Evolutionary conservation across 2,329 filamentous ascomycete genomes (phyloP), one percentile per base, ranked within the genome.

Genomic region (Aspergillus costaricaensis): DNA sequence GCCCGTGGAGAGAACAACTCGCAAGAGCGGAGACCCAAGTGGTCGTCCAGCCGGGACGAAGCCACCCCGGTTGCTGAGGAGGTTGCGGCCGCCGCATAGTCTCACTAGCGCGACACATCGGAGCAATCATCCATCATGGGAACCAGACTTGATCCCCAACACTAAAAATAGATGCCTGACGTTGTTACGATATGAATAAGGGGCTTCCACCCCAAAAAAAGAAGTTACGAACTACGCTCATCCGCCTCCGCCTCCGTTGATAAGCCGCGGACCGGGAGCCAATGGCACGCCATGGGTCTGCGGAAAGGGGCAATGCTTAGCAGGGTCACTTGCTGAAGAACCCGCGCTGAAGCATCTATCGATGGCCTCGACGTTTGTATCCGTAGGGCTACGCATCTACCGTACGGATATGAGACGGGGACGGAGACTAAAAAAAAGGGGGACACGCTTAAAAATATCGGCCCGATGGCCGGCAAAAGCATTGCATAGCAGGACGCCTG

Each of bases 1-100:
- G 79, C 79, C 21, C 70, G 75, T 15, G 78, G 77, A 30, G 72
- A 76, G 61, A 72, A 71, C 55, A 74, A 70, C 64, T 65, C 70
- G 1, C 63, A 71, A 21, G 72, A 76, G 30, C 64, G 68, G 48
- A 62, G 60, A 53, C 65, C 60, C 56, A 66, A 65, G 53, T 71
- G 67, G 67, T 64, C 61, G 9, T 52, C 61, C 55, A 47, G 60
- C 25, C 59, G 61, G 32, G 52, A 59, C 49, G 58, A 60, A 21
- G 62, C 17, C 25, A 36, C 56, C 51, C 49, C 60, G 10, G 48
- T 32, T 17, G 21, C 55, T 10, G 48, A 17, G 27, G 61, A 63
- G 52, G 50, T 52, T 32, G 51, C 55, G 14, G 61, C 50, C 30
- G 55, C 27, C 47, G 55, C 58, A 38, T 58, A 58, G 44, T 47